phyloP scores from a whole-genome alignment of 225 moss, liverwort and hornwort genomes.

The Takakia lepidozioides region DNA sequence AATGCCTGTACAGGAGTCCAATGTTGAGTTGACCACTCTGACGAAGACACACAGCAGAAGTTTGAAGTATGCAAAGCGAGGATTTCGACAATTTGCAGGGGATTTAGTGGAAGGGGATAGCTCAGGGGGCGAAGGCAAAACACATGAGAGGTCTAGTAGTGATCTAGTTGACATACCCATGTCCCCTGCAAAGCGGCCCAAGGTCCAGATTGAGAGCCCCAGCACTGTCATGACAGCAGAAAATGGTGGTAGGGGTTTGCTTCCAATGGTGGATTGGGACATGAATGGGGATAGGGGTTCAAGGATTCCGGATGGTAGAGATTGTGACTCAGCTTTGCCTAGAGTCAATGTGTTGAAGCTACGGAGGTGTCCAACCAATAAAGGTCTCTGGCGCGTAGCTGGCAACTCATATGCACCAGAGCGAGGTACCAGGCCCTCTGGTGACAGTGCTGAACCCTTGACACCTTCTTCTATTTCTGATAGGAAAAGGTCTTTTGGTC shows the following conservation, averaged over 20 bases:
- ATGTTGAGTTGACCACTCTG: too few species aligned
- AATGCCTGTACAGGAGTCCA: neutral
- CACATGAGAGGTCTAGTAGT: slow-evolving; percentile 32
- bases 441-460: slow-evolving; percentile 46
- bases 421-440: slow-evolving; percentile 22
- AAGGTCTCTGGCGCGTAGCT: slow-evolving; percentile 84
- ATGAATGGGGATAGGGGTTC: slow-evolving; percentile 26
- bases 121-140: slow-evolving; percentile 23
- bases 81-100: slow-evolving; percentile 31
- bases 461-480: slow-evolving; percentile 55
- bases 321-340: slow-evolving; percentile 33
- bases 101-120: slow-evolving; percentile 34
- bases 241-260: slow-evolving; percentile 22
- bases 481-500: slow-evolving; percentile 54
- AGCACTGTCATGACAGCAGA: slow-evolving; percentile 24
- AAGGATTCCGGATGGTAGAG: slow-evolving; percentile 34
- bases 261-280: slow-evolving; percentile 23
- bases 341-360: slow-evolving; percentile 89
- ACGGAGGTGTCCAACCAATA: slow-evolving; percentile 85
- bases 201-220: slow-evolving; percentile 51
- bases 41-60: slow-evolving; percentile 50
- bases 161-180: slow-evolving; percentile 46
- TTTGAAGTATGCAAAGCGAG: slow-evolving; percentile 73
- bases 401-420: slow-evolving; percentile 59
- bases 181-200: slow-evolving; percentile 61